These are phyloP conservation scores for Blastomyces silverae DNA, from an alignment of 2,329 filamentous ascomycete species.

Conservation along the genomic window DNA sequence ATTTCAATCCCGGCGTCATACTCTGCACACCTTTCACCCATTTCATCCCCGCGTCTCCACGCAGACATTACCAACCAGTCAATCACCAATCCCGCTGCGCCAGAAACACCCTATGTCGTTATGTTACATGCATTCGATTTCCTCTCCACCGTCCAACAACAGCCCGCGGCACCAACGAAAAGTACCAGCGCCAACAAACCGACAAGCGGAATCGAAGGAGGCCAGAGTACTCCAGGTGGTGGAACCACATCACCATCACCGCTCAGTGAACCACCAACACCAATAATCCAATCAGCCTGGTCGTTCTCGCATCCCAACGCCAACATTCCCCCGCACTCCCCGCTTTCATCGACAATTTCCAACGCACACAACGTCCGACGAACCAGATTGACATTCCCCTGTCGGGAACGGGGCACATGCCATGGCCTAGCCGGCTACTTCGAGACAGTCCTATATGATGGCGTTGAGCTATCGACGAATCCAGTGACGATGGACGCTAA, in stretches of 20 bases:
- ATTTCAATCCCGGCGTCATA: slow-evolving; percentile 93
- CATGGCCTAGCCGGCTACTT: slow-evolving; percentile 94
- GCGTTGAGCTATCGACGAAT: slow-evolving; percentile 83
- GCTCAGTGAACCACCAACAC: slow-evolving; percentile 31
- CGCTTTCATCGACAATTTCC: slow-evolving; percentile 48
- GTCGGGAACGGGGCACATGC: slow-evolving; percentile 69
- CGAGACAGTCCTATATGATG: slow-evolving; percentile 83
- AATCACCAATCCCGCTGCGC: slow-evolving; percentile 60
- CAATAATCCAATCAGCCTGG: slow-evolving; percentile 40
- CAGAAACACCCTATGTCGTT: slow-evolving; percentile 91
- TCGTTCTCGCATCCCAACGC: slow-evolving; percentile 41
- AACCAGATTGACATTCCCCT: slow-evolving; percentile 70
- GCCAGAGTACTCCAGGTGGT: slow-evolving; percentile 10
- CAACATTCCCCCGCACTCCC: slow-evolving; percentile 32
- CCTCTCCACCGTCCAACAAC: slow-evolving; percentile 51
- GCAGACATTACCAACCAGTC: slow-evolving; percentile 66
- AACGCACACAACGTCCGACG: slow-evolving; percentile 90
- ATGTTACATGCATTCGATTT: slow-evolving; percentile 86
- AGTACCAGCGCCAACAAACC: background rate
- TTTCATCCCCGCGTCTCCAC: slow-evolving; percentile 78
- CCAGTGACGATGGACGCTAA: slow-evolving; percentile 87
- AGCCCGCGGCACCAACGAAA: slow-evolving; percentile 15
- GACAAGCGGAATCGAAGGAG: slow-evolving; percentile 2
- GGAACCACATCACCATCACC: slow-evolving; percentile 26
- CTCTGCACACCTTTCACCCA: slow-evolving; percentile 87